Evolutionary conservation across 225 moss, liverwort and hornwort genomes (phyloP).

Genomic region (Sphagnum tenellum): DNA sequence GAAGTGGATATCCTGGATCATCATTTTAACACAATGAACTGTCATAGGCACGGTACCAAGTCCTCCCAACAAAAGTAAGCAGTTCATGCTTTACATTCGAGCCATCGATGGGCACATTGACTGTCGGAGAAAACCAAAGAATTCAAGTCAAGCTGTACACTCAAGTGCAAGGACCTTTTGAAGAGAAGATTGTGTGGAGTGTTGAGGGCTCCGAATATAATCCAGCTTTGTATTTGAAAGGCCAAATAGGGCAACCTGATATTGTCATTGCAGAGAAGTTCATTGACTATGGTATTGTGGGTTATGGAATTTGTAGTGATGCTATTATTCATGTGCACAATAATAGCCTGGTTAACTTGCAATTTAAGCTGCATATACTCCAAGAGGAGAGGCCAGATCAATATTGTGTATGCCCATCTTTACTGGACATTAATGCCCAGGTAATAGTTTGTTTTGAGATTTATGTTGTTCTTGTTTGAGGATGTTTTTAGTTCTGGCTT

Average conservation of each 20-base stretch:
- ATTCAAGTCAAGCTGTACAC: constrained; percentile 48
- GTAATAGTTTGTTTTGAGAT: too few relatives aligned
- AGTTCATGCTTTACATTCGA: constrained; percentile 38
- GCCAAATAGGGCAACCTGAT: constrained; percentile 45
- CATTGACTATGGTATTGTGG: constrained; percentile 61
- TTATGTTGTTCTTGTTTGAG: too few relatives aligned
- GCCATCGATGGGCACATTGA: constrained; percentile 32
- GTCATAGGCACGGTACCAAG: constrained; percentile 46
- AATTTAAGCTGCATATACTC: constrained; percentile 40
- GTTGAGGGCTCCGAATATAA: constrained; percentile 67
- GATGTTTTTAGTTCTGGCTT: too few relatives aligned
- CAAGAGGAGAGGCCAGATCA: constrained; percentile 16
- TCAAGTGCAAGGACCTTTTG: constrained; percentile 36
- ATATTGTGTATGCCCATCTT: too few relatives aligned
- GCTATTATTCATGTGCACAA: constrained; percentile 48
- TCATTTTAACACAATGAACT: too few relatives aligned
- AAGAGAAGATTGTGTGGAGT: constrained; percentile 53
- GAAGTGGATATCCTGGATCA: too few relatives aligned
- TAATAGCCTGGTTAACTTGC: constrained; percentile 42
- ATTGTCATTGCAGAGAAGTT: constrained; percentile 43
- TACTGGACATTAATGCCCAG: too few relatives aligned
- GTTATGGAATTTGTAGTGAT: constrained; percentile 42
- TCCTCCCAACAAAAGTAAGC: constrained; percentile 14
- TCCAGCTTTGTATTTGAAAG: constrained; percentile 47
- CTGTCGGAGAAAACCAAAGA: constrained; percentile 21